phyloP scores from a whole-genome alignment of 768 basidiomycete genomes.

The Leucosporidium creatinivorum region DNA sequence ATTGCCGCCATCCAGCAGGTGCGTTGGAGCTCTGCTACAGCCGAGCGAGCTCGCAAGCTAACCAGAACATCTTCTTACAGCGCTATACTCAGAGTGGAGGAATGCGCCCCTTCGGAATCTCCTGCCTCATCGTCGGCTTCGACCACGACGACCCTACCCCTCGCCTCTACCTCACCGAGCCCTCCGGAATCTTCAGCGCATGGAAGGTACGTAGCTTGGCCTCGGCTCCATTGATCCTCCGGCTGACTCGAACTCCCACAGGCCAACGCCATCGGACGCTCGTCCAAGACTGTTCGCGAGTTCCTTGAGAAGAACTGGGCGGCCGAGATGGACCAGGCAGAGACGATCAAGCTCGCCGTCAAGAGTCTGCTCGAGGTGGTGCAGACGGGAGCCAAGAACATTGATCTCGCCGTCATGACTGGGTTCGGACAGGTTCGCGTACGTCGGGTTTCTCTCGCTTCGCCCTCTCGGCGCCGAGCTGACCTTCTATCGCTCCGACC shows the following conservation, averaged over 20 bases:
- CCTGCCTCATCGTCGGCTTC: slow-evolving; percentile 92
- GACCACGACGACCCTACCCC: slow-evolving; percentile 81
- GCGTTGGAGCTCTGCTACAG: slow-evolving; percentile 22
- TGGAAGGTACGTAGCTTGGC: slow-evolving; percentile 69
- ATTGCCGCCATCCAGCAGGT: slow-evolving; percentile 99
- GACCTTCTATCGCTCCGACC: background rate
- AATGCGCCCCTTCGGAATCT: slow-evolving; percentile 95
- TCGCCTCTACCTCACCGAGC: slow-evolving; percentile 91
- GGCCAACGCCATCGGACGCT: slow-evolving; percentile 97
- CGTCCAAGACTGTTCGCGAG: slow-evolving; percentile 95
- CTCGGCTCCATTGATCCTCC: background rate
- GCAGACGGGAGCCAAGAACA: slow-evolving; percentile 99
- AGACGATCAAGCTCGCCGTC: slow-evolving; percentile 87
- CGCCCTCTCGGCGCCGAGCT: background rate
- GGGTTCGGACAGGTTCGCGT: slow-evolving; percentile 62
- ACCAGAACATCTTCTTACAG: slow-evolving; percentile 44
- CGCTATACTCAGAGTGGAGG: slow-evolving; percentile 98
- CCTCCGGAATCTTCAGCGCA: slow-evolving; percentile 92
- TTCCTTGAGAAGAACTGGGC: slow-evolving; percentile 98
- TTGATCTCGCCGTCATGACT: slow-evolving; percentile 97
- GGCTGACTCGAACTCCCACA: slow-evolving; percentile 38
- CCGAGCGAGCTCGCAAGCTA: too few species aligned
- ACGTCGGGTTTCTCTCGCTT: background rate
- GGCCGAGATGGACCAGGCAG: slow-evolving; percentile 77
- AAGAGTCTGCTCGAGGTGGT: slow-evolving; percentile 96